Evolutionary conservation across 768 basidiomycete genomes (phyloP).

Genomic region (Lactifluus hygrophoroides): DNA sequence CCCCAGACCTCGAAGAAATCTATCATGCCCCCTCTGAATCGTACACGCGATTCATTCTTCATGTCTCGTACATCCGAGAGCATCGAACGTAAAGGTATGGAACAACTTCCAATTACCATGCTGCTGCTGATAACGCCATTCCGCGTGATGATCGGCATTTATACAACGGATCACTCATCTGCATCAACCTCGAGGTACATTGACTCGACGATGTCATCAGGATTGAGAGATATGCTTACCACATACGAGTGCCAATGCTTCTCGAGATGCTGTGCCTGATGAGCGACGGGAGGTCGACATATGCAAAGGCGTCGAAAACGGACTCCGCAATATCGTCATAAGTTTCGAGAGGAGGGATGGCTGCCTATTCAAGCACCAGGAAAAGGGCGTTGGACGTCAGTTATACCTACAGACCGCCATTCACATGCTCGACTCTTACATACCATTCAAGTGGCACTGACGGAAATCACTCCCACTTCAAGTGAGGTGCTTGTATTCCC

Average conservation of each 20-base stretch:
- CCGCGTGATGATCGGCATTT: background rate
- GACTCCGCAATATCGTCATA: background rate
- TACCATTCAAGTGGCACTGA: background rate
- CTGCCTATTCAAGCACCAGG: background rate
- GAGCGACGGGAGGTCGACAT: background rate
- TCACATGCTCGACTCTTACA: background rate
- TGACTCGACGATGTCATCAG: background rate
- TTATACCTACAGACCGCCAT: background rate
- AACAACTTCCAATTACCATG: background rate
- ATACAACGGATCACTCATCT: background rate
- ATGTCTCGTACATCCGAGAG: background rate
- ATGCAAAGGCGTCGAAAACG: conserved; percentile 2
- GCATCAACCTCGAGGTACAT: background rate
- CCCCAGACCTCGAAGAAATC: no score
- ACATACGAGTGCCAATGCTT: background rate
- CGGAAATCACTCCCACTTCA: background rate
- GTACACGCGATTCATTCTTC: background rate
- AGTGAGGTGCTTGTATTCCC: background rate
- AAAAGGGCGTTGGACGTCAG: background rate
- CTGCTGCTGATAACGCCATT: background rate
- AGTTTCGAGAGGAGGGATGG: background rate
- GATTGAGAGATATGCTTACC: background rate
- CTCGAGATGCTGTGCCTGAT: background rate
- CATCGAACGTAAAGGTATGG: background rate
- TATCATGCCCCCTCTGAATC: no score